phyloP scores from a whole-genome alignment of 2,329 filamentous ascomycete species.

The Fusarium incarnatum region DNA sequence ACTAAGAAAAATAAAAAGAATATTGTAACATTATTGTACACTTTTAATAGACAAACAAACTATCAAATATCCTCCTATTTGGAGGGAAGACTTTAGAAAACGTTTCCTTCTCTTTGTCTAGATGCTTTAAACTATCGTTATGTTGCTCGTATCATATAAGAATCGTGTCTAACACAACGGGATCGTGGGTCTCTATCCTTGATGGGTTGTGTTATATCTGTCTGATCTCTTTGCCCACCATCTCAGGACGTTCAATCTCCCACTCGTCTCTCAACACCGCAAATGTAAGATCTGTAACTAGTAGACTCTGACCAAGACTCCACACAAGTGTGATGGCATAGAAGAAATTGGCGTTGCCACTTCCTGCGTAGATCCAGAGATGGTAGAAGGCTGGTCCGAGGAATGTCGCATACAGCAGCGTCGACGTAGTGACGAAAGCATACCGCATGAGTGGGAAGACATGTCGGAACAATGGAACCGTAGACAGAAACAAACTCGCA shows the following conservation, averaged over 20 bases:
- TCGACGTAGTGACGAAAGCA: conserved; percentile 85
- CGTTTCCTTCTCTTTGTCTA: conserved; percentile 27
- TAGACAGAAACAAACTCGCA: conserved; percentile 83
- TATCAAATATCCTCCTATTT: neutral
- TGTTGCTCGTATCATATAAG: neutral
- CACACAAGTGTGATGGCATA: conserved; percentile 99
- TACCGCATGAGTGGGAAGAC: conserved; percentile 94
- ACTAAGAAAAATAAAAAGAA: conserved; percentile 40
- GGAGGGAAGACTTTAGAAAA: conserved; percentile 24
- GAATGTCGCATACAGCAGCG: conserved; percentile 86
- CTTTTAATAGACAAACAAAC: conserved; percentile 26
- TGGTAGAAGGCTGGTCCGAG: conserved; percentile 96
- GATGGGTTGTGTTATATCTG: conserved; percentile 71
- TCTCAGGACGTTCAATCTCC: conserved; percentile 91
- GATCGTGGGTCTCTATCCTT: conserved; percentile 1
- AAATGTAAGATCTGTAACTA: conserved; percentile 89
- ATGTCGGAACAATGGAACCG: conserved; percentile 89
- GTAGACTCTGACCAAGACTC: conserved; percentile 87
- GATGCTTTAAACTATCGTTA: conserved; percentile 20
- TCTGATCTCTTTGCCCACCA: conserved; percentile 86
- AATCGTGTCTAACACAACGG: neutral
- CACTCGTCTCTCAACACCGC: conserved; percentile 91
- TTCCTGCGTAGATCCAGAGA: conserved; percentile 97
- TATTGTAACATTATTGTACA: conserved; percentile 39
- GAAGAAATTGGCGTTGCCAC: conserved; percentile 98